These are phyloP conservation scores for Schizophyllum commune DNA, from an alignment of 1,284 basidiomycete genomes.

Conservation along the genomic window DNA sequence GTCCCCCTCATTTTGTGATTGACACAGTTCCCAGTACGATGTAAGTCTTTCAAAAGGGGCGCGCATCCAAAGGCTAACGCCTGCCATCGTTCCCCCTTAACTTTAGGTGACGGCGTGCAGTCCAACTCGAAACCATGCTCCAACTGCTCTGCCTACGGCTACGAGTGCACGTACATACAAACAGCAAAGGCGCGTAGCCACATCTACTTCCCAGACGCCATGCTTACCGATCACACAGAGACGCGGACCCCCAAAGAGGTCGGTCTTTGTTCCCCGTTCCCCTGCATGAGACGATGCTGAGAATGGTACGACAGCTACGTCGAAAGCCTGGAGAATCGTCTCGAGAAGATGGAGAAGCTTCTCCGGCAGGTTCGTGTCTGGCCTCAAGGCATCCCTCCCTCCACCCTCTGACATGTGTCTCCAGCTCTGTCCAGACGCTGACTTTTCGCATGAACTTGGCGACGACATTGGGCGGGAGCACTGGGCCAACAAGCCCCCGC, in stretches of 20 bases:
- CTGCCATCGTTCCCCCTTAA: background rate
- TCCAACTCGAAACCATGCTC: constrained; percentile 50
- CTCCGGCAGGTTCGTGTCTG: constrained; percentile 39
- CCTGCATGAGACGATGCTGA: background rate
- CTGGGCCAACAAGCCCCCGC: background rate
- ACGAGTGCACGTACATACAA: constrained; percentile 74
- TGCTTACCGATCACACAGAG: constrained; percentile 36
- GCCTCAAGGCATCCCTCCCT: background rate
- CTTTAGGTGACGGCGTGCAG: constrained; percentile 10
- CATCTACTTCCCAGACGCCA: background rate
- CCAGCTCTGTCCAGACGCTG: constrained; percentile 31
- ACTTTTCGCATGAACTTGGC: constrained; percentile 12
- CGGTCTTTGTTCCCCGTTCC: constrained; percentile 16
- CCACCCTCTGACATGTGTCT: constrained; percentile 4
- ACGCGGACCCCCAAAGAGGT: constrained; percentile 83
- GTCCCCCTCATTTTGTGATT: constrained; percentile 1
- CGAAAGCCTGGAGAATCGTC: constrained; percentile 62
- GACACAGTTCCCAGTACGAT: constrained; percentile 36
- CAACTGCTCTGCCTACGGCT: constrained; percentile 67
- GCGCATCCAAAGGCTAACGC: background rate
- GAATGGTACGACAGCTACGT: constrained; percentile 44
- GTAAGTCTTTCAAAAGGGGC: constrained; percentile 26
- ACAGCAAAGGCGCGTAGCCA: constrained; percentile 51
- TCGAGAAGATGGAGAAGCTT: constrained; percentile 68
- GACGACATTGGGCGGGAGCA: background rate